Evolutionary conservation across 2,329 filamentous ascomycete genomes (phyloP), one percentile per base, ranked within the genome.

Genomic region (Aspergillus spinulosporus): DNA sequence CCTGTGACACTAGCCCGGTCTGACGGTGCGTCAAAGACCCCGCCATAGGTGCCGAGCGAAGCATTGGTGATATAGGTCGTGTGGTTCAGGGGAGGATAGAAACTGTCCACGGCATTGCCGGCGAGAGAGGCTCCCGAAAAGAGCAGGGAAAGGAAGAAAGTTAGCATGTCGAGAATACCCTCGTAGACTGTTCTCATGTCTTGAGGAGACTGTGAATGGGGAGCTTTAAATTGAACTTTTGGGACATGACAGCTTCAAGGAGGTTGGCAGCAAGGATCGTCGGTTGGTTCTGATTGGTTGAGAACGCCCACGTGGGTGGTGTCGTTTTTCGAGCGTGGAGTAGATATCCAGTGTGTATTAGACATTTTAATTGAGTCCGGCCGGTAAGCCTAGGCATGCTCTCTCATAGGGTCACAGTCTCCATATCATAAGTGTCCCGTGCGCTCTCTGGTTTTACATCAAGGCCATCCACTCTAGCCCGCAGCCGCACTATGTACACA

Each of bases 31-130:
- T 60, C 59, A 59, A 75, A 74, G 47, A 69, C 67, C 11, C 72
- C 73, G 2, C 73, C 73, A 59, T 74, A 72, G 0, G 70, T 71
- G 12, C 70, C 72, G 9, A 71, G 59, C 1, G 68, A 70, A n/a
- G 61, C 49, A 46, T 74, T 68, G 37, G 67, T 65, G 42, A 75
- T 75, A 55, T 70, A 75, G 5, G 68, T 64, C 11, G 69, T 72
- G 43, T 73, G 59, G 58, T 74, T 73, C n/a, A 75, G 63, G 26
- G 71, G 66, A 1, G 73, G 73, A 26, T 75, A 75, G 56, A 75
- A 74, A 26, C 66, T 59, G 40, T 61, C 56, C 3, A 59, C 48
- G 21, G 59, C 32, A 34, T 21, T 21, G 21, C 21, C 21, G 21
- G 52, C 60, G n/a, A 57, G 36, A 2, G 57, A 56, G 8, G 40